Evolutionary conservation across 1,284 basidiomycete species (phyloP), one percentile per base, ranked within the genome.

Genomic region (Athelia sp.): DNA sequence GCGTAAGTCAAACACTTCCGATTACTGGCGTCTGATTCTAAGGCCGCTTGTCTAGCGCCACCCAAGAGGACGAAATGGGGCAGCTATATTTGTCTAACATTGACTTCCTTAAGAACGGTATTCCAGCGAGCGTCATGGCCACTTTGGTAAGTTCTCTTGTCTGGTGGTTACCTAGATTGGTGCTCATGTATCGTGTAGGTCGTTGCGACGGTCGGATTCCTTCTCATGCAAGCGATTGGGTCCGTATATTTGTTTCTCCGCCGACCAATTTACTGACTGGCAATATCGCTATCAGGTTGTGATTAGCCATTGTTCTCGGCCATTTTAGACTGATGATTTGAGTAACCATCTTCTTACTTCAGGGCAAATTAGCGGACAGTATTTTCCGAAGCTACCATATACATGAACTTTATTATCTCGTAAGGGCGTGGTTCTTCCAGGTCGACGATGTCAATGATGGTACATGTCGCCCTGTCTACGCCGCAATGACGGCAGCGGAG

Each of bases 1-100:
- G 93, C 91, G 90, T 93, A 68, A 63, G 90, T 84, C 59, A 60
- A 48, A 57, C 56, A 19, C 58, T 8, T 40, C 19, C 15, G 19
- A 17, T 4, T 21, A 21, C 15, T n/a, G 36, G 61, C 51, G 62
- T 59, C 46, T 29, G 10, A 32, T 52, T 46, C n/a, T 4, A 31
- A 29, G 43, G 43, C 11, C 48, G 38, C 48, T 42, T 52, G 24
- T 47, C 38, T 46, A 93, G 91, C 42, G 92, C 94, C 19, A 92
- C 91, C 4, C 90, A 98, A 68, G 96, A 98, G 63, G 92, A 98
- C 65, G 93, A 97, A 64, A 79, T 98, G 48, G 96, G 96, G 2
- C 86, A 93, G 58, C 69, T 90, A 26, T 95, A 93, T 67, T 76
- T 95, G 36, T 76, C 82, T 19, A 93, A 93, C 57, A 67, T 84